A percentile compares a stretch with the other conserved stretches of the same genome.
phyloP scores from a whole-genome alignment of 2,329 filamentous ascomycete species.

The Fusarium heterosporum region DNA sequence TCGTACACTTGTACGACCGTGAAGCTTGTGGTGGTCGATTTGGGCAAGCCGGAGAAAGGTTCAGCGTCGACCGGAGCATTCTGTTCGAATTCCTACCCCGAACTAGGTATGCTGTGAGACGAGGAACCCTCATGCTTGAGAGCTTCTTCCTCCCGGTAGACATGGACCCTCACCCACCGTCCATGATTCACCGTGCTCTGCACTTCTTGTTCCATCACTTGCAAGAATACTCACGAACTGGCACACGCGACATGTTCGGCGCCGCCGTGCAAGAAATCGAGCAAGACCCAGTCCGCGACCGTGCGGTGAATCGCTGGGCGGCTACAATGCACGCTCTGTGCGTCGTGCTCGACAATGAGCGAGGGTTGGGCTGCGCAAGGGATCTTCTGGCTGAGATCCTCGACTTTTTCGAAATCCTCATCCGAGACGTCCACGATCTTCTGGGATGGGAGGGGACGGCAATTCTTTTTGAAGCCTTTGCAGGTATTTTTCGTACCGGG shows the following conservation, averaged over 20 bases:
- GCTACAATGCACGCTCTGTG: constrained; percentile 41
- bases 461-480: constrained; percentile 42
- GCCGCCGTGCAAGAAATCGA: constrained; percentile 26
- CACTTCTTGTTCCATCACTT: constrained; percentile 38
- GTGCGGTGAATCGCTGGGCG: constrained; percentile 27
- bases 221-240: constrained; percentile 21
- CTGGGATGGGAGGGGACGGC: constrained; percentile 22
- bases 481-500: constrained; percentile 37
- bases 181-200: constrained; percentile 27
- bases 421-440: constrained; percentile 36
- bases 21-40: constrained; percentile 7
- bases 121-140: constrained; percentile 23
- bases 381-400: constrained; percentile 42
- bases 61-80: constrained; percentile 20
- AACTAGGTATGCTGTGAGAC: constrained; percentile 21
- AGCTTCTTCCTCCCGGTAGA: constrained; percentile 22
- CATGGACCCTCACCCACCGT: constrained; percentile 1
- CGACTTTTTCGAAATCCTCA: constrained; percentile 42
- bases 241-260: constrained; percentile 35
- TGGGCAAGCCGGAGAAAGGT: constrained; percentile 19
- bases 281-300: neutral
- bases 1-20: constrained; percentile 20
- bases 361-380: constrained; percentile 46
- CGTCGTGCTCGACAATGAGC: constrained; percentile 45
- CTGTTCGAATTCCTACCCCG: constrained; percentile 32